Evolutionary conservation across 495 filamentous ascomycete genomes (phyloP), one percentile per base, ranked within the genome.

Genomic region (Pseudevernia furfuracea): DNA sequence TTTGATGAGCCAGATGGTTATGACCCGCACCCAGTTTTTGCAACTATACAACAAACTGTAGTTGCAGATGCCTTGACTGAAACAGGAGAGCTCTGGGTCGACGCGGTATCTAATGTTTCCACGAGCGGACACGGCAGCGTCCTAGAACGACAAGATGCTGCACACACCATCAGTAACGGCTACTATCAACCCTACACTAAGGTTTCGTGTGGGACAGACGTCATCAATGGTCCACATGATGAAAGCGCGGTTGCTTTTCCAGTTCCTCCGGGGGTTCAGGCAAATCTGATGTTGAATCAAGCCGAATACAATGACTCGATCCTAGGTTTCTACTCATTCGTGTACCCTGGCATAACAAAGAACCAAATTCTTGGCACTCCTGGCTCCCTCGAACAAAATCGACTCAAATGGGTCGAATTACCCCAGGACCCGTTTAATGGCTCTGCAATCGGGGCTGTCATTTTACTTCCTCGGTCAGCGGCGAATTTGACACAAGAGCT

Each of bases 381-480:
- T 39, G 41, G 57, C 3, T 12, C 39, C 28, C 30, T 28, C 12
- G 19, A 21, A 25, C 19, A n/a, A 15, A 60, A 43, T 43, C 28
- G 46, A 12, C 39, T 67, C 23, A 44, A 48, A 37, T 67, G 66
- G 61, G 58, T 67, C 23, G 53, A 64, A 39, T 30, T 59, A 17
- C 66, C 66, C 21, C 53, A 61, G n/a, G 46, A 53, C 5, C n/a
- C 14, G 0, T 64, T 67, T 11, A 59, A 43, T 8, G 61, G 48
- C 58, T 34, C 28, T 61, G 57, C 61, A 36, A 60, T 67, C 17
- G 66, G 66, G 7, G 65, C 65, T 44, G 57, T 56, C 28, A 55
- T 64, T 19, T 28, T 62, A 38, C 55, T 63, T 44, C 65, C 65
- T 7, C 52, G 25, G 17, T 59, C 28, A 38, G 37, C 15, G 1